A percentile compares a stretch with the other conserved stretches of the same genome.
Conservation (phyloP, 768 basidiomycete species). For the Leccinum uliginosum region DNA sequence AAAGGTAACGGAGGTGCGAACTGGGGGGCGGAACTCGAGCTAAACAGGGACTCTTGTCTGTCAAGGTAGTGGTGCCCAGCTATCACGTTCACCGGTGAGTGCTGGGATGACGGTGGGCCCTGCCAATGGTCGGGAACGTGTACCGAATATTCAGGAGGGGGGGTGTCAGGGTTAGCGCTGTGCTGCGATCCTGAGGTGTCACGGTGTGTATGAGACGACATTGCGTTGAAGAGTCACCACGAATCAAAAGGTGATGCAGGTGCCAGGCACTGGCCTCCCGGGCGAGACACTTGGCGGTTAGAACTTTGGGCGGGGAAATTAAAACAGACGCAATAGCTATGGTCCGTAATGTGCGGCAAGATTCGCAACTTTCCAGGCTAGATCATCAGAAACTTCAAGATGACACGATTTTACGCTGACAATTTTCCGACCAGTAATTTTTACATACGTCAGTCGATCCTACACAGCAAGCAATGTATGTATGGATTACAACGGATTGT, state of each 20-base stretch:
- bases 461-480: neutral
- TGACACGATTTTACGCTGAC: neutral
- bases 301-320: neutral
- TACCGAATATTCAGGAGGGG: slow-evolving; percentile 27
- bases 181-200: slow-evolving; percentile 14
- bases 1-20: slow-evolving; percentile 18
- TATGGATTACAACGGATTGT: neutral
- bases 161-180: slow-evolving; percentile 25
- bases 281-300: neutral
- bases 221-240: neutral
- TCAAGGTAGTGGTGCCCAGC: slow-evolving; percentile 11
- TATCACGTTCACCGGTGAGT: slow-evolving; percentile 10
- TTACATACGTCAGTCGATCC: neutral
- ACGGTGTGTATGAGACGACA: slow-evolving; percentile 15
- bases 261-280: neutral
- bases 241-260: neutral
- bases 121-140: slow-evolving; percentile 12
- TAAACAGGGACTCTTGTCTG: slow-evolving; percentile 16
- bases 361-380: neutral
- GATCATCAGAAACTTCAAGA: neutral
- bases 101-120: slow-evolving; percentile 15
- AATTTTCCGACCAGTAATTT: neutral
- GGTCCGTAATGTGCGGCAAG: neutral
- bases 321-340: neutral
- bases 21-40: slow-evolving; percentile 11